Evolutionary conservation across 1,139 yeast species (phyloP).

Genomic region (Geotrichum europaeum): DNA sequence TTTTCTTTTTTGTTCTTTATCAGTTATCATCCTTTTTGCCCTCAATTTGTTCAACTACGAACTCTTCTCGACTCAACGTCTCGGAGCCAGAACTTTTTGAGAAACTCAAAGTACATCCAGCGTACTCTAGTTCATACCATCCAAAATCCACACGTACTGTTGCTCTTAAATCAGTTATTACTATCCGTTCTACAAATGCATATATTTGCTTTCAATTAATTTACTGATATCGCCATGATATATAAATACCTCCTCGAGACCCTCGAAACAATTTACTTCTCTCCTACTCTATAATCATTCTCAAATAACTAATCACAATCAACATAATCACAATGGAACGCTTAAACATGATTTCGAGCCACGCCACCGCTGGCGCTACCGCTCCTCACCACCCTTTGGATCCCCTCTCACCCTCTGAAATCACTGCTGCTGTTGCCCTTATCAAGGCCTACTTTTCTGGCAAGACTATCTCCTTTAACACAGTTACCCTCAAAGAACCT

Average conservation of each 20-base stretch:
- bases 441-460: slow-evolving; percentile 43
- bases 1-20: neutral
- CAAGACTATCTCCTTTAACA: slow-evolving; percentile 50
- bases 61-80: no score
- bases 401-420: slow-evolving; percentile 59
- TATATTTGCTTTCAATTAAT: neutral
- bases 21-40: neutral
- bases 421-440: slow-evolving; percentile 40
- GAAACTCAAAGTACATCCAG: neutral
- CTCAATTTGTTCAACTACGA: neutral
- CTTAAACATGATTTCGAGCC: slow-evolving; percentile 38
- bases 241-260: neutral
- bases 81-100: neutral
- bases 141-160: neutral
- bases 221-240: neutral
- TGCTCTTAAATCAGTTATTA: neutral
- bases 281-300: neutral
- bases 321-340: slow-evolving; percentile 47
- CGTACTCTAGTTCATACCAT: neutral
- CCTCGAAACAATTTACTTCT: neutral
- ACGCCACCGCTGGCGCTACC: slow-evolving; percentile 44
- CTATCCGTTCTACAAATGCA: neutral
- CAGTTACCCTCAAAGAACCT: slow-evolving; percentile 68
- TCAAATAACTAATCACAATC: neutral
- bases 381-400: slow-evolving; percentile 62